A percentile compares a stretch with the other conserved stretches of the same genome.
Conservation (phyloP, 495 filamentous ascomycete genomes). For the Penicillium dipodomyicola region DNA sequence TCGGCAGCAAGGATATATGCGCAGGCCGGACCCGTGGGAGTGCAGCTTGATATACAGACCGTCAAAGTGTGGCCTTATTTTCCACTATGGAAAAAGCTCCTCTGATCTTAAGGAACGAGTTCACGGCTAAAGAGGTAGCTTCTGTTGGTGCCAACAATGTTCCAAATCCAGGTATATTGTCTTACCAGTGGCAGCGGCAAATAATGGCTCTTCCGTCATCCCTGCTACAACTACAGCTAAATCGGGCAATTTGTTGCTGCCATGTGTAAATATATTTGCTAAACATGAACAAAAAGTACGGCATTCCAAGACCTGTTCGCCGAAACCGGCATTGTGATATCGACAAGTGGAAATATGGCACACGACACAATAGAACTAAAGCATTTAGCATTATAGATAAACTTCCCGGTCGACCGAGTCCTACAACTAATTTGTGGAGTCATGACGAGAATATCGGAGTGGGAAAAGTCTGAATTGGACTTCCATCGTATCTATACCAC, state of each 20-base stretch:
- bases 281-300: too few relatives aligned
- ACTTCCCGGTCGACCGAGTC: background rate
- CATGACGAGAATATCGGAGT: background rate
- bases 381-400: background rate
- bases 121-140: background rate
- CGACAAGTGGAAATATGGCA: background rate
- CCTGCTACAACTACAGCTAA: background rate
- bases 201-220: slow-evolving; percentile 1
- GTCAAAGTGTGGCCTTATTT: background rate
- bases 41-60: background rate
- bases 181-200: slow-evolving; percentile 11
- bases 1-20: background rate
- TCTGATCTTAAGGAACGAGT: too few relatives aligned
- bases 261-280: too few relatives aligned
- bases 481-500: background rate
- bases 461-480: background rate
- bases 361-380: background rate
- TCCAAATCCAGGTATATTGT: background rate
- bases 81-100: background rate
- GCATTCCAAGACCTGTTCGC: background rate
- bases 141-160: background rate
- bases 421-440: background rate
- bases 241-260: too few relatives aligned
- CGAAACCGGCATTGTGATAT: background rate
- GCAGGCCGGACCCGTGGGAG: background rate